Conservation (phyloP, 202 grass and related monocot genomes). For the Schoenoplectus tabernaemontani region DNA sequence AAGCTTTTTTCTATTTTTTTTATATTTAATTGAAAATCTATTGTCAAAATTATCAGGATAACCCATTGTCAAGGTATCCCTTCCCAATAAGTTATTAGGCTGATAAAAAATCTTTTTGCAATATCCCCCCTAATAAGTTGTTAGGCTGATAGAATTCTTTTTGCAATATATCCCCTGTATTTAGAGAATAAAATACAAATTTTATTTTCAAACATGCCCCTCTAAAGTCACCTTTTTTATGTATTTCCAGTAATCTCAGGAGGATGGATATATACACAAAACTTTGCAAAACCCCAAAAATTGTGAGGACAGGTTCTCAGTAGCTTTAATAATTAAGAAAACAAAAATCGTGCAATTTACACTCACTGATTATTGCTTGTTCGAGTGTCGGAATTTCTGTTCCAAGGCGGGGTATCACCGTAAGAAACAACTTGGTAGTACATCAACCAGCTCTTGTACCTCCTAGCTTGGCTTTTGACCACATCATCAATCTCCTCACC, state of each 20-base stretch:
- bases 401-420: slow-evolving; percentile 28
- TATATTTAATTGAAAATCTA: no score
- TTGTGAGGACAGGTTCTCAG: not conserved
- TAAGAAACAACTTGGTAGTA: slow-evolving; percentile 82
- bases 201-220: not conserved
- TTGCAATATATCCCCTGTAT: no score
- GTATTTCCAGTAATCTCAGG: not conserved
- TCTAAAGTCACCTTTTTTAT: not conserved
- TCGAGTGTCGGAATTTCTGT: not conserved
- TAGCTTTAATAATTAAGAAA: no score
- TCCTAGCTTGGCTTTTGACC: slow-evolving; percentile 37
- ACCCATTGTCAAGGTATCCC: no score
- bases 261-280: not conserved
- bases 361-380: slow-evolving; percentile 29
- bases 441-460: slow-evolving; percentile 95
- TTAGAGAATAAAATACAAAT: not conserved
- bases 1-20: no score
- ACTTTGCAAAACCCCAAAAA: not conserved
- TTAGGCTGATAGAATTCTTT: no score
- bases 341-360: not conserved
- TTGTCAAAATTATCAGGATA: no score
- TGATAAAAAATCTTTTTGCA: no score
- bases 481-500: slow-evolving; percentile 16
- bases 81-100: no score
- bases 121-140: no score